Evolutionary conservation across 1,284 basidiomycete species (phyloP), one percentile per base, ranked within the genome.

Genomic region (Tylopilus orsonianus): DNA sequence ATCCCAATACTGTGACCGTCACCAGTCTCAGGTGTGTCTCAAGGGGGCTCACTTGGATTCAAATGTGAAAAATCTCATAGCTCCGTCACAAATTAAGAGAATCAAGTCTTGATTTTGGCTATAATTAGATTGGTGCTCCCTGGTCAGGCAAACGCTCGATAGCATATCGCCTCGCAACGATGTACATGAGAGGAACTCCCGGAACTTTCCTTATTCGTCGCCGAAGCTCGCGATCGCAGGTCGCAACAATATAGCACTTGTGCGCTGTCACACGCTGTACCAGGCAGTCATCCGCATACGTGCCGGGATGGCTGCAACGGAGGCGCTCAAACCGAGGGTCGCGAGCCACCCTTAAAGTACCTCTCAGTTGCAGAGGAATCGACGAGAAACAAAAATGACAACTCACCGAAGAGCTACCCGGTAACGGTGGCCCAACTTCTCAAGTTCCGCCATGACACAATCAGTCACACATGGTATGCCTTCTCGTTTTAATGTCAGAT

Each of bases 401-500:
- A 62, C 80, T 59, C 54, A 93, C 91, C 90, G 83, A 41, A 99
- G 75, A 7, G 97, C 97, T 24, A 99, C 85, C 23, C 97, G 84
- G 71, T 97, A 99, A 61, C 93, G 88, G 42, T 94, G 93, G 1
- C 97, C 97, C 4, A 99, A 75, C 72, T 98, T 98, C 71, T 99
- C 97, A 60, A 99, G 73, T 68, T 99, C 97, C 4, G 94, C 95
- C 74, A 99, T 87, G 8, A 99, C 97, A 62, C 97, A 99, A 67
- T 97, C 95, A 16, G 97, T 97, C 23, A 99, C 92, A 60, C 95
- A 98, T 0, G 97, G 97, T 59, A 98, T 98, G 67, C 93, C 95
- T 96, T 64, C 9, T 22, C 23, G 29, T 13, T n/a, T 20, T 33
- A 48, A 37, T 34, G 41, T 52, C 19, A 55, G 42, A 40, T 32